Conservation (phyloP, 345 rosid genomes). For the Citrus inodora region DNA sequence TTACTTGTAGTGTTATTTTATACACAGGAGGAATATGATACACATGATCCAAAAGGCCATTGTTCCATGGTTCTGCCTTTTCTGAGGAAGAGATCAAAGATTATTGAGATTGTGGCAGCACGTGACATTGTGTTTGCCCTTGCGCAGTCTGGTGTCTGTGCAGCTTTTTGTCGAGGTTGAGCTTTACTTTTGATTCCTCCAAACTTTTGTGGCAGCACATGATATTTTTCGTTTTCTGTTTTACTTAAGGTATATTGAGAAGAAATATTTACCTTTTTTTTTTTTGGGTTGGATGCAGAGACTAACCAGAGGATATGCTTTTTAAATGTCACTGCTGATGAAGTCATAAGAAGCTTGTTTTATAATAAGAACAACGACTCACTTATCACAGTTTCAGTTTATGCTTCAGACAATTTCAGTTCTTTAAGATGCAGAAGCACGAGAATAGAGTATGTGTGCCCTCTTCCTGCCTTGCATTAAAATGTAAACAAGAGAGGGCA, state of each 20-base stretch:
- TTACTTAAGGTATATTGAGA: background rate
- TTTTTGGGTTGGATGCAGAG: slow-evolving; percentile 35
- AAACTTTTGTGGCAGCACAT: background rate
- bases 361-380: slow-evolving; percentile 70
- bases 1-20: background rate
- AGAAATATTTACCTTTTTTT: background rate
- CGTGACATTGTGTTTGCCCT: slow-evolving; percentile 58
- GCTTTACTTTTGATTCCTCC: background rate
- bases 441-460: slow-evolving; percentile 48
- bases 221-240: background rate
- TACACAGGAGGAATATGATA: slow-evolving; percentile 44
- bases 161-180: slow-evolving; percentile 56
- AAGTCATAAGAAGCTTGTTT: slow-evolving; percentile 64
- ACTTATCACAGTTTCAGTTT: slow-evolving; percentile 63
- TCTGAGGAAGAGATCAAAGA: slow-evolving; percentile 44
- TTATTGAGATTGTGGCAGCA: slow-evolving; percentile 55
- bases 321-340: slow-evolving; percentile 57
- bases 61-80: slow-evolving; percentile 38
- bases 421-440: slow-evolving; percentile 69
- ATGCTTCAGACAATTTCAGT: slow-evolving; percentile 62
- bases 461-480: background rate
- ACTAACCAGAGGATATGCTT: slow-evolving; percentile 65
- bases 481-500: background rate
- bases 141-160: slow-evolving; percentile 58
- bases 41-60: slow-evolving; percentile 48